Conservation (phyloP, 352 stramenopile species). For the Phytophthora ohioensis region DNA sequence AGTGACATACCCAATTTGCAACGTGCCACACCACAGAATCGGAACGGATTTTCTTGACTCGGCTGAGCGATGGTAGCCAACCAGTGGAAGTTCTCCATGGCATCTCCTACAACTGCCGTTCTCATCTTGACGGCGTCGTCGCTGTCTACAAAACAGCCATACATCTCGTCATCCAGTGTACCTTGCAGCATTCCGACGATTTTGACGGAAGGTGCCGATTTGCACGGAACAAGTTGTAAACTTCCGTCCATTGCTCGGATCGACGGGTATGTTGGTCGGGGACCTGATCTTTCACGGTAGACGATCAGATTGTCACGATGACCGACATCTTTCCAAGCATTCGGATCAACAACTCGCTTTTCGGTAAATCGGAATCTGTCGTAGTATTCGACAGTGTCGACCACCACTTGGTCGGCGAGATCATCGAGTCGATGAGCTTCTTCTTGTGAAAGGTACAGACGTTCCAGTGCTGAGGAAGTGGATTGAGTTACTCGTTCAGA, state of each 20-base stretch:
- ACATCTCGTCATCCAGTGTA: constrained; percentile 55
- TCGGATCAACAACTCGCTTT: constrained; percentile 41
- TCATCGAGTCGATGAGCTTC: constrained; percentile 36
- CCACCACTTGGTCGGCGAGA: constrained; percentile 44
- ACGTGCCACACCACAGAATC: constrained; percentile 58
- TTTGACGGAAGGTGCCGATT: constrained; percentile 44
- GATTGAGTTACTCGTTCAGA: constrained; percentile 25
- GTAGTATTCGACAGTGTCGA: constrained; percentile 53
- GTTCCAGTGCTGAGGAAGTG: constrained; percentile 22
- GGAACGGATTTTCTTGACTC: constrained; percentile 61
- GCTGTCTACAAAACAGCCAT: constrained; percentile 60
- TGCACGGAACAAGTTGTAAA: constrained; percentile 37
- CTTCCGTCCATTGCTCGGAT: constrained; percentile 40
- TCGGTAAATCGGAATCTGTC: constrained; percentile 48
- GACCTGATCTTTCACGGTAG: constrained; percentile 47
- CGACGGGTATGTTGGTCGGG: constrained; percentile 42
- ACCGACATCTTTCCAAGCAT: constrained; percentile 54
- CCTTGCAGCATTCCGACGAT: constrained; percentile 51
- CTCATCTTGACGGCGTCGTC: constrained; percentile 48
- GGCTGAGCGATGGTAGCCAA: constrained; percentile 48
- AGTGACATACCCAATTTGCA: constrained; percentile 45
- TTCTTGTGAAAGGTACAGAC: constrained; percentile 31
- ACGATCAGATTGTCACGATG: constrained; percentile 58
- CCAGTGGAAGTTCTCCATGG: constrained; percentile 51
- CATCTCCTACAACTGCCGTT: constrained; percentile 37